Conservation (phyloP, 306 rosid species). For the Quercus dentata region DNA sequence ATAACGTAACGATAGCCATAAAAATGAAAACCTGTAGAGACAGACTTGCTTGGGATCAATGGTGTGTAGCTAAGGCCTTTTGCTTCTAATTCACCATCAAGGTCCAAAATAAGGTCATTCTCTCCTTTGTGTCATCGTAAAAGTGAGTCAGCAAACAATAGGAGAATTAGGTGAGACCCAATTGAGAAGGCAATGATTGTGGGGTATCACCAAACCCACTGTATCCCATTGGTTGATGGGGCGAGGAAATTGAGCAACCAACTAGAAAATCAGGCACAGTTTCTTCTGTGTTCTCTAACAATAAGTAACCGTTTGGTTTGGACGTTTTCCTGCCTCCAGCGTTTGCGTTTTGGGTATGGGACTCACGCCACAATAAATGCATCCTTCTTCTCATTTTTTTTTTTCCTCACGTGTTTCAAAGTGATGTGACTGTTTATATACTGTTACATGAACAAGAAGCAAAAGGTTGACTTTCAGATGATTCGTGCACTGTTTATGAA, state of each 20-base stretch:
- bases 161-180: background rate
- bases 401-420: no score
- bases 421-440: no score
- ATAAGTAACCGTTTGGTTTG: no score
- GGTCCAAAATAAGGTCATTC: background rate
- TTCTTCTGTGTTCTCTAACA: background rate
- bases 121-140: background rate
- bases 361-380: no score
- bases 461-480: no score
- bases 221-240: background rate
- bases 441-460: no score
- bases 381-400: no score
- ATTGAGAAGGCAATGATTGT: background rate
- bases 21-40: background rate
- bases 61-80: background rate
- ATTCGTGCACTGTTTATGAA: no score
- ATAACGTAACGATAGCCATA: background rate
- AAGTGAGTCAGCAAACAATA: background rate
- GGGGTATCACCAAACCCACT: background rate
- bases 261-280: background rate
- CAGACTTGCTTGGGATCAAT: background rate
- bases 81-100: background rate
- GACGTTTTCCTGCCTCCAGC: no score
- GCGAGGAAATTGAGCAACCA: background rate
- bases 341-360: no score